Base-by-base conservation (phyloP, 352 stramenopile species). In the Phytopythium ostracodes region DNA sequence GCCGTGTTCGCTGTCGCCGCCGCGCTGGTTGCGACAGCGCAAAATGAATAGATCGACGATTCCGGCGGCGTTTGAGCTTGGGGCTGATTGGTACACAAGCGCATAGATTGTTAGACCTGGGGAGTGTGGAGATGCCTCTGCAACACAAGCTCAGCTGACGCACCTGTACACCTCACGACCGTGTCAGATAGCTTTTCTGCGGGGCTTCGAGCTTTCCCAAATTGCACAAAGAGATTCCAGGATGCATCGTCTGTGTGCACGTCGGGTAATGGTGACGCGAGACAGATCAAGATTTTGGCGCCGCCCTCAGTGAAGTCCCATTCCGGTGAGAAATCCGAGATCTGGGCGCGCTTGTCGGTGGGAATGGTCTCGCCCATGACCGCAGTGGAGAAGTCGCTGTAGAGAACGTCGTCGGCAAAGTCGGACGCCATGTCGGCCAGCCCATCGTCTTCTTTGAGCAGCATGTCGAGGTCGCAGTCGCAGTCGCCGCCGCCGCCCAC, bases 281-380 rank as follows among this genome's bases (percentile, higher is more conserved):
- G 59, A 38, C 87, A 96, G 18, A 96, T 82, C n/a, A 96, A 60
- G 22, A 96, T 72, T 63, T 96, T 96, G 22, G 87, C 83, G 22
- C 87, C 87, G 22, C 87, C 87, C 17, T 81, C 60, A 52, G 68
- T 59, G 59, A 91, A 91, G 61, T 94, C 87, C 87, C 87, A 96
- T 35, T 92, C 84, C 4, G 87, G 87, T 4, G 87, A 93, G 59
- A 91, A 95, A 58, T 95, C 87, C 2, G 79, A 88, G 33, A 95
- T 92, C 47, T 77, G 66, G 17, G 84, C 60, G 35, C 70, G 55
- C n/a, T 70, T 69, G 29, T 68, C 65, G 20, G 43, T 46, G 12
- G 47, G n/a, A 9, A n/a, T 24, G 29, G 31, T 14, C 44, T 67
- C 63, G 40, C 53, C 35, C 10, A 43, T 59, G 27, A 11, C 25